Conservation (phyloP, 208 protist genomes). For the Leishmania tarentolae region DNA sequence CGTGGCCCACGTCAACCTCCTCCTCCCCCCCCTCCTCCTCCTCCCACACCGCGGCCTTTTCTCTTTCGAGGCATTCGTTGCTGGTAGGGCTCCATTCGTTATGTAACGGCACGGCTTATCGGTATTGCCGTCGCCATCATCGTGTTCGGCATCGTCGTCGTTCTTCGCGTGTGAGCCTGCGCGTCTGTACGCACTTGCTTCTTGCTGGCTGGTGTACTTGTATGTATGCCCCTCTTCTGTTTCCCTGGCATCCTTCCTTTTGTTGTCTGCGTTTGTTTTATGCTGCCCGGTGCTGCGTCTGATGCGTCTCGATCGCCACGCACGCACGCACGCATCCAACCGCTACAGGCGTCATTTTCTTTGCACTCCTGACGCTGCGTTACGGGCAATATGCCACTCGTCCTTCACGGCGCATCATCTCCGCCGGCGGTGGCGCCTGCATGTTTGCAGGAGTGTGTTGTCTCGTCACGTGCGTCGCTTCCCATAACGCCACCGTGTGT, state of each 20-base stretch:
- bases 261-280: not conserved
- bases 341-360: not conserved
- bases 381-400: not conserved
- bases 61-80: no score
- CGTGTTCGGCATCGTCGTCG: no score
- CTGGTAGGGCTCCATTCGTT: no score
- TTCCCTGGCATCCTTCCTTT: no score
- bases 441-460: not conserved
- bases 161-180: no score
- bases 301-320: not conserved
- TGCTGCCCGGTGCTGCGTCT: not conserved
- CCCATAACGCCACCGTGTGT: conserved; percentile 18
- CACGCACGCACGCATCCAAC: not conserved
- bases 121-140: no score
- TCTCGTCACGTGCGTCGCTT: not conserved
- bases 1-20: not conserved
- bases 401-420: not conserved
- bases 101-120: no score
- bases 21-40: not conserved
- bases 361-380: not conserved
- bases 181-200: not conserved
- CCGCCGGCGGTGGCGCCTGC: not conserved
- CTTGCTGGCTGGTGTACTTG: conserved; percentile 16
- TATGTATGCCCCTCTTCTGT: not conserved
- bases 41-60: no score